phyloP scores from a whole-genome alignment of 495 filamentous ascomycete species.

The Penicillium ochrochloron region DNA sequence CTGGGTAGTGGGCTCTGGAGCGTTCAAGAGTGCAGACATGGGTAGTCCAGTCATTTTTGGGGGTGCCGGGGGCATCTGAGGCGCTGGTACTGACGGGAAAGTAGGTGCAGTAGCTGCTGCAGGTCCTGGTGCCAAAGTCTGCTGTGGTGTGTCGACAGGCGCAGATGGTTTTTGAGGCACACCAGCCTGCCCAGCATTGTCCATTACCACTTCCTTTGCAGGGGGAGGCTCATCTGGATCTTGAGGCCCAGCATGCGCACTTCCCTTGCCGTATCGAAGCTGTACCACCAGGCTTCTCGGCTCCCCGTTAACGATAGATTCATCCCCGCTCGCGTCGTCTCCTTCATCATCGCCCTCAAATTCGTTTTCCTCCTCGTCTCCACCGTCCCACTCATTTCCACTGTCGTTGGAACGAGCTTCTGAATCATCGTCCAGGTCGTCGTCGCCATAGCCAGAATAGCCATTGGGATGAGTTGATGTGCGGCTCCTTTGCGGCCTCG shows the following conservation, averaged over 20 bases:
- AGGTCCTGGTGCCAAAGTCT: conserved; percentile 10
- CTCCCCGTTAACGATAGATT: conserved; percentile 59
- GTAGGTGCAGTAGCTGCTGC: conserved; percentile 1
- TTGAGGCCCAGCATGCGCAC: conserved; percentile 24
- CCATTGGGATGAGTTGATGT: conserved; percentile 43
- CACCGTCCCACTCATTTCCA: conserved; percentile 68
- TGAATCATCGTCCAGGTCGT: conserved; percentile 69
- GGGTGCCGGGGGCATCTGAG: not conserved
- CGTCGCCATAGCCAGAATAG: conserved; percentile 57
- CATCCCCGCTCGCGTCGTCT: conserved; percentile 62
- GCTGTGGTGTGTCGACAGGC: conserved; percentile 3
- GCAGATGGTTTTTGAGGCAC: conserved; percentile 1
- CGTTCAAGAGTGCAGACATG: not conserved
- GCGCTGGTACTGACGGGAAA: not conserved
- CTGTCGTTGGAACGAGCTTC: conserved; percentile 62
- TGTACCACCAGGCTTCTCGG: conserved; percentile 67
- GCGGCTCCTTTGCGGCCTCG: conserved; percentile 38
- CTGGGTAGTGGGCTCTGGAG: conserved; percentile 2
- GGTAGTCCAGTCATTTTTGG: conserved; percentile 6
- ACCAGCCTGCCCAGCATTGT: conserved; percentile 11
- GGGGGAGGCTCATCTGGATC: conserved; percentile 30
- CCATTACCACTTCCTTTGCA: conserved; percentile 22
- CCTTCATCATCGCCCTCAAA: conserved; percentile 69
- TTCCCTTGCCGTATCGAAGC: conserved; percentile 55
- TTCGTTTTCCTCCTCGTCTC: conserved; percentile 72